A percentile compares a stretch with the other conserved stretches of the same genome.
phyloP scores from a whole-genome alignment of 441 rosid genomes.

The Gossypium trilobum region DNA sequence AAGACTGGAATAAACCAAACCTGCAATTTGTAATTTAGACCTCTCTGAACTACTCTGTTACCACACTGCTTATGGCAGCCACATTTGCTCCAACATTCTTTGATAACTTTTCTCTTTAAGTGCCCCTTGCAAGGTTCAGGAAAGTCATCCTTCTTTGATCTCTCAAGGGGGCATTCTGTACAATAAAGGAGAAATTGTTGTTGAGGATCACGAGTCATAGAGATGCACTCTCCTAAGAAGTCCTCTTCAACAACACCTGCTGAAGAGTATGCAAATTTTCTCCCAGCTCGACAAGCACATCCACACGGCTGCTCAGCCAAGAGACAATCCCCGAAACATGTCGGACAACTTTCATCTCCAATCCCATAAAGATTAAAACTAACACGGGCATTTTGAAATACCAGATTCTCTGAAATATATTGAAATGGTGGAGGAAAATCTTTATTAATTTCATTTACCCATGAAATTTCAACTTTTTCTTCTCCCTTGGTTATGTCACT shows the following conservation, averaged over 20 bases:
- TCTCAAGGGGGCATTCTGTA: constrained; percentile 63
- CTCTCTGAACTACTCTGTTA: constrained; percentile 84
- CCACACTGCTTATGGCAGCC: constrained; percentile 73
- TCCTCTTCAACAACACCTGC: constrained; percentile 52
- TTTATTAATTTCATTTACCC: constrained; percentile 60
- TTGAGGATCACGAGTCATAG: constrained; percentile 49
- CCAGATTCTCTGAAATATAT: constrained; percentile 49
- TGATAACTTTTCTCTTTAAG: constrained; percentile 56
- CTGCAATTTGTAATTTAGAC: constrained; percentile 67
- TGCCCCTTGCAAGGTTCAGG: constrained; percentile 80
- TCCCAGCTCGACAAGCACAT: constrained; percentile 44
- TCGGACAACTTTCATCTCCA: constrained; percentile 42
- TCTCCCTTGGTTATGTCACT: constrained; percentile 64
- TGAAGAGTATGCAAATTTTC: constrained; percentile 42
- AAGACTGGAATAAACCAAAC: constrained; percentile 23
- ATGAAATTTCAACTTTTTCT: constrained; percentile 56
- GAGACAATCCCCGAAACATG: constrained; percentile 65
- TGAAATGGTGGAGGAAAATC: constrained; percentile 50
- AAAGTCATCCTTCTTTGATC: constrained; percentile 41
- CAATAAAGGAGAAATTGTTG: constrained; percentile 44
- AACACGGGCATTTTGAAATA: constrained; percentile 51
- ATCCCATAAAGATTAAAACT: constrained; percentile 54
- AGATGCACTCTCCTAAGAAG: constrained; percentile 54
- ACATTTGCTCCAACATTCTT: constrained; percentile 90
- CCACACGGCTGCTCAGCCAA: constrained; percentile 39